Conservation (phyloP, 768 basidiomycete species). For the Termitomyces sp. region DNA sequence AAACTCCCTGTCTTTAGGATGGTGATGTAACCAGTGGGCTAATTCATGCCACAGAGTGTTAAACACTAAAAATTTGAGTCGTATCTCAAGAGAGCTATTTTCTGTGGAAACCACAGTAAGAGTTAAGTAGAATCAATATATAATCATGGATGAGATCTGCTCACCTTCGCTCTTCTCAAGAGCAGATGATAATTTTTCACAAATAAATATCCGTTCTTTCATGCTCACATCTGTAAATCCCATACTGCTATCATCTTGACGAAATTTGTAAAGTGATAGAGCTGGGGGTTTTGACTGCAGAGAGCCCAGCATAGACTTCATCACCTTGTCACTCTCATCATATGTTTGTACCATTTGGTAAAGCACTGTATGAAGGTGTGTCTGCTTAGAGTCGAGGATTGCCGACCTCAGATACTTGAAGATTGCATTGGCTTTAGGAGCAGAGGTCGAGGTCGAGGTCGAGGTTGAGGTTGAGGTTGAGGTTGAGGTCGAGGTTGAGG, state of each 20-base stretch:
- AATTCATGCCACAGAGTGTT: background rate
- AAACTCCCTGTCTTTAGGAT: background rate
- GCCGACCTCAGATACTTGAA: background rate
- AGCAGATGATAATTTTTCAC: background rate
- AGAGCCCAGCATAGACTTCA: background rate
- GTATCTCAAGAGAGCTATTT: background rate
- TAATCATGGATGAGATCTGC: background rate
- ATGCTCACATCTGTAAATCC: background rate
- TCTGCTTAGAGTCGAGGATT: background rate
- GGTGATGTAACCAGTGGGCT: background rate
- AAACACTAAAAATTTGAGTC: background rate
- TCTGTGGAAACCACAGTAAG: background rate
- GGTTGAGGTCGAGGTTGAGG: no score
- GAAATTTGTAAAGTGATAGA: background rate
- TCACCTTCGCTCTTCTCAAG: background rate
- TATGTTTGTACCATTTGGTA: background rate
- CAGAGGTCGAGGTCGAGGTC: no score
- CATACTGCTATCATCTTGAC: background rate
- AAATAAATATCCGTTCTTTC: background rate
- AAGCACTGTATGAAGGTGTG: background rate
- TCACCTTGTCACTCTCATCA: background rate
- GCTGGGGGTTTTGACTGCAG: background rate
- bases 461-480: no score
- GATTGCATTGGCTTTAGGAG: background rate
- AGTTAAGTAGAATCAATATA: background rate